Percentiles rank a stretch among this genome's conserved stretches.
Evolutionary conservation across 2,329 filamentous ascomycete species (phyloP).

Genomic region (Alternaria panax): DNA sequence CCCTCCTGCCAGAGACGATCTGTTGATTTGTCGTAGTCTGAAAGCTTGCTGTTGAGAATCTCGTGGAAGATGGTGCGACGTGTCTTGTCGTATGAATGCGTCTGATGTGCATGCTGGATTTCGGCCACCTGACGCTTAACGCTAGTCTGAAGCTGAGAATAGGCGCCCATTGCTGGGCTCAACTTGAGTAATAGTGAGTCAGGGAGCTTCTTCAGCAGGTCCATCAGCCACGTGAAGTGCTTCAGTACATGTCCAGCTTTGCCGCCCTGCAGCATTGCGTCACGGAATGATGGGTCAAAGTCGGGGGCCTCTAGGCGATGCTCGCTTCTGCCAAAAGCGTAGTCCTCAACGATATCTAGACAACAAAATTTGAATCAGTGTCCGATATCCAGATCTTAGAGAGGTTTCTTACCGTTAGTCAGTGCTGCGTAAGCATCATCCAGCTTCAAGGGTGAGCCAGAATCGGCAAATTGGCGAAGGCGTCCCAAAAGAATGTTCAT

Average conservation of each 20-base stretch:
- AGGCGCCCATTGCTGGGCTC: conserved; percentile 7
- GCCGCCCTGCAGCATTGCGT: not conserved
- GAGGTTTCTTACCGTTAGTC: not conserved
- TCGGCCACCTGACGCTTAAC: conserved; percentile 5
- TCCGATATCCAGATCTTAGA: not conserved
- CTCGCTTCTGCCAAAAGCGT: conserved; percentile 2
- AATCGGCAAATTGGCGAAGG: conserved; percentile 2
- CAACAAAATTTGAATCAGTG: not conserved
- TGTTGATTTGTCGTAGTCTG: not conserved
- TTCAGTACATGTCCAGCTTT: not conserved
- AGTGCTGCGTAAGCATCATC: conserved; percentile 7
- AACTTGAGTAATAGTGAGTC: not conserved
- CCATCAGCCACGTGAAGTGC: conserved; percentile 5
- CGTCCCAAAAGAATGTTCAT: not conserved
- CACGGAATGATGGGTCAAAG: conserved; percentile 1
- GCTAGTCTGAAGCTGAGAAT: conserved; percentile 5
- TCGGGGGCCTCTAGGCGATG: not conserved
- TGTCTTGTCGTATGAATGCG: conserved; percentile 3
- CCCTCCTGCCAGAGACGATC: conserved; percentile 6
- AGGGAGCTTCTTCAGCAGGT: conserved; percentile 1
- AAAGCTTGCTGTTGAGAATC: not conserved
- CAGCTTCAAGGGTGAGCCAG: conserved; percentile 1
- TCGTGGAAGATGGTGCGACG: conserved; percentile 3
- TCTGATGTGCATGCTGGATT: conserved; percentile 7
- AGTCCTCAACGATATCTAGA: not conserved